Evolutionary conservation across 805 yeast genomes (phyloP), one percentile per base, ranked within the genome.

Genomic region (Torulaspora delbrueckii): DNA sequence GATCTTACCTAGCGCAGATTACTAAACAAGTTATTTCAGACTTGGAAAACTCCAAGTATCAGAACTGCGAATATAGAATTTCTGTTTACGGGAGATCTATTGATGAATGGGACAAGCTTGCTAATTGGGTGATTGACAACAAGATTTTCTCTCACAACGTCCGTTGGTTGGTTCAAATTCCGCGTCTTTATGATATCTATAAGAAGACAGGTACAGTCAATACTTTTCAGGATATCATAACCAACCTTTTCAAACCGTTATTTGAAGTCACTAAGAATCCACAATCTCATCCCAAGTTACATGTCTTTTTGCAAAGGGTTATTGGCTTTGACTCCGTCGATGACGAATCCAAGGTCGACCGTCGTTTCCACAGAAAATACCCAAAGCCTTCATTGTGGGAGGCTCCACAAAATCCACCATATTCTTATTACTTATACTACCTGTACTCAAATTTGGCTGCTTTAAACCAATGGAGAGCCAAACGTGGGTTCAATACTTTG

Each of bases 241-340:
- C 67, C 39, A 93, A 93, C 63, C 58, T 93, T 25, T 93, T 93
- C 68, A 73, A 78, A 63, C 99, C 99, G 5, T 71, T 93, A 48
- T 89, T 85, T 64, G 96, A 93, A 65, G 99, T 87, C 6, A 81
- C 96, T 2, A 74, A 80, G 56, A 77, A 90, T 64, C 99, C 99
- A 8, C 55, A 75, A 43, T 75, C 83, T 6, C 90, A 90, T 67
- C 99, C 99, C n/a, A 93, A 93, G 64, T 73, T 93, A 45, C 84
- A 84, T 59, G 76, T 89, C 3, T 90, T 93, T 65, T 70, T 93
- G 56, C 95, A 89, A 69, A 78, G 99, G 57, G 98, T 93, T 2
- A 84, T 93, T 59, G 99, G 99, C 0, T 93, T 93, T 67, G 99
- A 93, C 67, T 87, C 96, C 4, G 99, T 93, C 27, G 99, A 93